Evolutionary conservation across 2,329 filamentous ascomycete genomes (phyloP).

Genomic region (Allantophomopsis cytisporea): DNA sequence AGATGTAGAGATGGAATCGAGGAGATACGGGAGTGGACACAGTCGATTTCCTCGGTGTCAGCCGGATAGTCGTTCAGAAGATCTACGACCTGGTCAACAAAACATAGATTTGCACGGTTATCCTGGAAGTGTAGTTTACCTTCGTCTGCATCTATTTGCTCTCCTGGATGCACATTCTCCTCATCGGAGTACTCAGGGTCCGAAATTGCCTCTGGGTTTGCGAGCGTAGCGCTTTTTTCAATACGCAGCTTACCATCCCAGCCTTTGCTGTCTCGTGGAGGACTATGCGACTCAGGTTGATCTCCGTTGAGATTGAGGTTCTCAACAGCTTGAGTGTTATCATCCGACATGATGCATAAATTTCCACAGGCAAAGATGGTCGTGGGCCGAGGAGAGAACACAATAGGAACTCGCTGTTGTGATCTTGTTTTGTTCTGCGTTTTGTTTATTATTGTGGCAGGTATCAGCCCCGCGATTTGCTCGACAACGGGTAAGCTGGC

Average conservation of each 20-base stretch:
- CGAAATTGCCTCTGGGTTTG: slow-evolving; percentile 70
- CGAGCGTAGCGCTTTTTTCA: slow-evolving; percentile 52
- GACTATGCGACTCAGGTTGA: slow-evolving; percentile 10
- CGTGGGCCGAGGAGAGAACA: too few species aligned
- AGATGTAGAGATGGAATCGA: slow-evolving; percentile 70
- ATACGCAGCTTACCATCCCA: slow-evolving; percentile 79
- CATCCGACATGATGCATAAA: too few species aligned
- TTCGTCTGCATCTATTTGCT: slow-evolving; percentile 72
- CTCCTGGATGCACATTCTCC: slow-evolving; percentile 52
- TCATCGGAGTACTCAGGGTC: slow-evolving; percentile 79
- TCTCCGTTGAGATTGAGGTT: slow-evolving; percentile 4
- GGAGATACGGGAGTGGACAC: slow-evolving; percentile 73
- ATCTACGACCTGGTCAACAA: slow-evolving; percentile 24
- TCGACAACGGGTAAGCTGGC: too few species aligned
- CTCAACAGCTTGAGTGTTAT: too few species aligned
- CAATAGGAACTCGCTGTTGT: too few species aligned
- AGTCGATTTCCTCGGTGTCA: slow-evolving; percentile 66
- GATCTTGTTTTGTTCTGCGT: too few species aligned
- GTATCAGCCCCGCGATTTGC: too few species aligned
- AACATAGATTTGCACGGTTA: too few species aligned
- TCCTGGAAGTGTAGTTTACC: slow-evolving; percentile 29
- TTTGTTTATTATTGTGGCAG: too few species aligned
- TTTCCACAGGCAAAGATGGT: too few species aligned
- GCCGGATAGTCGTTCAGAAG: slow-evolving; percentile 45
- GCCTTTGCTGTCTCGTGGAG: slow-evolving; percentile 43